Percentiles rank a stretch among this genome's conserved stretches.
phyloP scores from a whole-genome alignment of 768 basidiomycete genomes.

The Suillus subaureus region DNA sequence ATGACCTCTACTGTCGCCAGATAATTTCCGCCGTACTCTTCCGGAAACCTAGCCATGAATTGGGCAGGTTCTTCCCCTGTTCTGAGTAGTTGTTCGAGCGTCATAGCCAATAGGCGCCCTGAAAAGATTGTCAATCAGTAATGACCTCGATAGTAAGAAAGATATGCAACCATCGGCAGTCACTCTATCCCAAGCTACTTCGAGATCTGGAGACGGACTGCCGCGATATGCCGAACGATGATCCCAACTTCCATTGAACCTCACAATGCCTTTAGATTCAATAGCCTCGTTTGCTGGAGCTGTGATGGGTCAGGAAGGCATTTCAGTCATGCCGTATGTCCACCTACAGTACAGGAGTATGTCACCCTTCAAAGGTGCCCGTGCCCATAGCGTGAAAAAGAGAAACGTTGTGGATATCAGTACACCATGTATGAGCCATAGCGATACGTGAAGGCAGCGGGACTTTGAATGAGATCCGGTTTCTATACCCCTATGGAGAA shows the following conservation, averaged over 20 bases:
- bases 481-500: not conserved
- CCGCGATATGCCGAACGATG: conserved; percentile 8
- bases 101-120: not conserved
- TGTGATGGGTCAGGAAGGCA: not conserved
- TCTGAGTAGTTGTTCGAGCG: not conserved
- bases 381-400: conserved; percentile 15
- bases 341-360: not conserved
- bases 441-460: not conserved
- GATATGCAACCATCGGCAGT: conserved; percentile 9
- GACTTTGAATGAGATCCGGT: not conserved
- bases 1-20: conserved; percentile 10
- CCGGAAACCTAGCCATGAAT: not conserved
- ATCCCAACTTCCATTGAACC: conserved; percentile 1
- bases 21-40: conserved; percentile 16
- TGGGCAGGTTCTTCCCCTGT: not conserved
- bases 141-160: not conserved
- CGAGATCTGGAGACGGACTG: conserved; percentile 12
- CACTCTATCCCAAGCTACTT: conserved; percentile 14
- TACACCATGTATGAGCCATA: conserved; percentile 9
- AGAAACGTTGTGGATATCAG: not conserved
- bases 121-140: not conserved
- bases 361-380: not conserved
- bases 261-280: not conserved
- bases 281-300: not conserved
- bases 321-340: not conserved